Evolutionary conservation across 305 asterid species (phyloP), one percentile per base, ranked within the genome.

Genomic region (Plantago rigida): DNA sequence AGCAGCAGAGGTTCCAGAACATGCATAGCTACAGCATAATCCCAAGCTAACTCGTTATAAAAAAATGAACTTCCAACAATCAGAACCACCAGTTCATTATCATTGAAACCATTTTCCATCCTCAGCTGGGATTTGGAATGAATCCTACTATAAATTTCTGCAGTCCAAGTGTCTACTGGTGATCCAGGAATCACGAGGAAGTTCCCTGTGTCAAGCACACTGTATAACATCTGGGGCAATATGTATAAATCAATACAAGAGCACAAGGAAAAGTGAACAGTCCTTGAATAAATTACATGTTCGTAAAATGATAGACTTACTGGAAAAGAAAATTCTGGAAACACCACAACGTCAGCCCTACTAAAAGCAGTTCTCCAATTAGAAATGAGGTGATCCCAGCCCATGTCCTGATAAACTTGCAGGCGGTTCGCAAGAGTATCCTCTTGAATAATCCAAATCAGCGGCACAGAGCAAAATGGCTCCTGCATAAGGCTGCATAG

Each of bases 401-500:
- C 80, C 81, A 26, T 79, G 56, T 68, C 75, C 74, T 79, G 73
- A 54, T 89, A 89, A 65, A 74, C 58, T 67, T 62, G 87, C 64
- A 92, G 81, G 71, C 88, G 97, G 63, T 61, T 78, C 69, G 94
- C 95, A 50, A 92, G 97, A 19, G 83, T 79, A 73, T 86, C 96
- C 76, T 86, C 95, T 75, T 92, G 94, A 80, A 92, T 77, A 60
- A 89, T 85, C 99, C 96, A 92, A 75, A 92, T 72, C 29, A 92
- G 84, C 45, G 95, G 94, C 73, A 92, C 87, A 76, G 94, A 89
- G 97, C 96, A 81, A 71, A 92, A 92, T 47, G 97, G 99, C 94
- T 92, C 97, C 96, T 86, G 99, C 97, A 92, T 89, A 77, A 92
- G 96, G 95, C 99, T 92, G 99, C 94, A 87, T 71, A 83, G 75